A percentile compares a stretch with the other conserved stretches of the same genome.
These are phyloP conservation scores for Trichoderma sp. DNA, from an alignment of 2,329 filamentous ascomycete species.

Conservation along the genomic window DNA sequence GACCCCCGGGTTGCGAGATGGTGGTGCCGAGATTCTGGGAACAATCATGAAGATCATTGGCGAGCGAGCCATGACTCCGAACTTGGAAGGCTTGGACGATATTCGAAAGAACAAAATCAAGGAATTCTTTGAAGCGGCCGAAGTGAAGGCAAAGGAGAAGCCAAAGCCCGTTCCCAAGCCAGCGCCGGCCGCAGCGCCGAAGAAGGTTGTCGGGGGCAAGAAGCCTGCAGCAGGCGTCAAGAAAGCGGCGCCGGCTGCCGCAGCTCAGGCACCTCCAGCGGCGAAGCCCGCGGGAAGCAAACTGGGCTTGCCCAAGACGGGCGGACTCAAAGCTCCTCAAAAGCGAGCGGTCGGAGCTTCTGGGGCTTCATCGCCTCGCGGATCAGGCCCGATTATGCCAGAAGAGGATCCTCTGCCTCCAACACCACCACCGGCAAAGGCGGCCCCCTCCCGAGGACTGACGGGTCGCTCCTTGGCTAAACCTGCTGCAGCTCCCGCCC, in stretches of 20 bases:
- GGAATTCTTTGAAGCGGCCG: slow-evolving; percentile 74
- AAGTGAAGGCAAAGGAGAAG: slow-evolving; percentile 60
- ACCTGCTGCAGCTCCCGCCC: slow-evolving; percentile 56
- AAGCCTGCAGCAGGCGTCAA: slow-evolving; percentile 44
- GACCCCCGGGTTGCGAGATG: slow-evolving; percentile 79
- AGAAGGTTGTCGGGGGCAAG: slow-evolving; percentile 45
- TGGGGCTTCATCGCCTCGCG: slow-evolving; percentile 55
- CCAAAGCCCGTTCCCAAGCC: slow-evolving; percentile 74
- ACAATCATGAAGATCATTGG: slow-evolving; percentile 99
- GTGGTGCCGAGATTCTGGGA: slow-evolving; percentile 88
- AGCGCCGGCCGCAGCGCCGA: slow-evolving; percentile 50
- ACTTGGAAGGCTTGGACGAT: slow-evolving; percentile 90
- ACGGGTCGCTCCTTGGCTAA: slow-evolving; percentile 84
- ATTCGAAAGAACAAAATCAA: slow-evolving; percentile 96
- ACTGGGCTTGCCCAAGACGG: slow-evolving; percentile 56
- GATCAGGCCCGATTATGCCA: slow-evolving; percentile 51
- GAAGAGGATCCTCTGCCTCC: slow-evolving; percentile 61
- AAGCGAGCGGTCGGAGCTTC: slow-evolving; percentile 55
- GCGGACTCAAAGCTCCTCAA: slow-evolving; percentile 60
- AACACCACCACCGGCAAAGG: slow-evolving; percentile 55
- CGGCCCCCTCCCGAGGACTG: slow-evolving; percentile 74
- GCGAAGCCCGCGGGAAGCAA: slow-evolving; percentile 54
- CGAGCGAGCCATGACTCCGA: slow-evolving; percentile 90
- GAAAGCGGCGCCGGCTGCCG: slow-evolving; percentile 41
- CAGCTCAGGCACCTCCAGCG: slow-evolving; percentile 58